A percentile compares a stretch with the other conserved stretches of the same genome.
phyloP scores from a whole-genome alignment of 371 early-diverging fungal species.

The Rhizomucor pusillus region DNA sequence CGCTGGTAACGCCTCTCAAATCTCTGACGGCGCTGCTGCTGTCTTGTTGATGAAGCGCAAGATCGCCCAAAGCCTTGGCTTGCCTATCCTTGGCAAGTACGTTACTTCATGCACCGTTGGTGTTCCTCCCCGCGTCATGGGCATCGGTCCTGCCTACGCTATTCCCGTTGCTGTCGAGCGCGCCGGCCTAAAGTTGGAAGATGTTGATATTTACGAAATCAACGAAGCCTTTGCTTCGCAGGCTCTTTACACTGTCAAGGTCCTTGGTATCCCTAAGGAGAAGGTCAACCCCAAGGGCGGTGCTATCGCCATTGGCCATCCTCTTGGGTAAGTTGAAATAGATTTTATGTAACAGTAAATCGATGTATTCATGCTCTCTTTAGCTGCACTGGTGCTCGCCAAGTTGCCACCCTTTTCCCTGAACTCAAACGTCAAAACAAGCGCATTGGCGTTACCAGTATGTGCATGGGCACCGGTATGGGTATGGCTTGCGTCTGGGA shows the following conservation, averaged over 20 bases:
- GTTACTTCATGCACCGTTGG: constrained; percentile 88
- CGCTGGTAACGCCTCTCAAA: constrained; percentile 98
- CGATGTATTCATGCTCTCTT: not conserved
- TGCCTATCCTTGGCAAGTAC: constrained; percentile 88
- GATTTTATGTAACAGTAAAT: not conserved
- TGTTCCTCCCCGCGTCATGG: constrained; percentile 93
- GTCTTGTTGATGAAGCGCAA: constrained; percentile 94
- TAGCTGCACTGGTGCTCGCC: constrained; percentile 95
- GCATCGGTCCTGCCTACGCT: constrained; percentile 93
- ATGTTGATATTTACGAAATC: constrained; percentile 82
- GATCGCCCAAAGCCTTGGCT: constrained; percentile 82
- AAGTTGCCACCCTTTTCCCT: constrained; percentile 87
- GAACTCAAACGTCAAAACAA: constrained; percentile 81
- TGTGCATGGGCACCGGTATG: constrained; percentile 96
- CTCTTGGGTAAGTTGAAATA: constrained; percentile 47
- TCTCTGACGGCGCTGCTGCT: constrained; percentile 98
- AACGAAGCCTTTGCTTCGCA: constrained; percentile 98
- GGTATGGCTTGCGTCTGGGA: constrained; percentile 90
- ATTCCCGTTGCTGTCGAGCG: constrained; percentile 89
- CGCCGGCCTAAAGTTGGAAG: constrained; percentile 74
- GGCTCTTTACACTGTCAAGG: constrained; percentile 83
- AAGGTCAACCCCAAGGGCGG: constrained; percentile 98
- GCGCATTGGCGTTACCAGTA: constrained; percentile 78
- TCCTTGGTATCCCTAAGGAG: constrained; percentile 72
- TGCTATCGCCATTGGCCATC: constrained; percentile 96